A percentile compares a stretch with the other conserved stretches of the same genome.
These are phyloP conservation scores for Leishmania aethiopica DNA, from an alignment of 208 protist species.

Conservation along the genomic window DNA sequence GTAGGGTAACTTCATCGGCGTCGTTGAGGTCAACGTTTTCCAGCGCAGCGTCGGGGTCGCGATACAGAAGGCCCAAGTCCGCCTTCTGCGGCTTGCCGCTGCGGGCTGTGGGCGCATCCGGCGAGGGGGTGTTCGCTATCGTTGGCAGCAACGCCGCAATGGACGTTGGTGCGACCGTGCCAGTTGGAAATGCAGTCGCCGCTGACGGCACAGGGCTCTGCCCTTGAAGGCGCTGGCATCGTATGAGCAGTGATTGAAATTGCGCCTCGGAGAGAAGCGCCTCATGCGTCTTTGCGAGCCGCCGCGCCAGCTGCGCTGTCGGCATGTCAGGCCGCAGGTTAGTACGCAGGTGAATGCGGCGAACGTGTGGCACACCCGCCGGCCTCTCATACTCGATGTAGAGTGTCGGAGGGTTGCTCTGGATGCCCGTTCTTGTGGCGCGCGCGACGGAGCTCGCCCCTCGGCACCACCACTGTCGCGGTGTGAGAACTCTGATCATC, in stretches of 20 bases:
- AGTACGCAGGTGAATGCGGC: conserved; percentile 44
- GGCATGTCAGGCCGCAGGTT: conserved; percentile 37
- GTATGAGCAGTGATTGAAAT: conserved; percentile 61
- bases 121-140: neutral
- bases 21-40: conserved; percentile 90
- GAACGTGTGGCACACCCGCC: conserved; percentile 20
- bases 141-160: neutral
- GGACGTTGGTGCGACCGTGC: neutral
- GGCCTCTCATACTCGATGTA: conserved; percentile 61
- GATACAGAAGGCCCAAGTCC: conserved; percentile 88
- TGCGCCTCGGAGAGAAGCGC: conserved; percentile 56
- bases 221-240: conserved; percentile 59
- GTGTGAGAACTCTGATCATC: conserved; percentile 51
- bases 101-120: neutral
- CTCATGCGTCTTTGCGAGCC: conserved; percentile 62
- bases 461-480: conserved; percentile 66
- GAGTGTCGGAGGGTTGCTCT: conserved; percentile 41
- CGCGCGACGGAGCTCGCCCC: neutral
- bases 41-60: conserved; percentile 83
- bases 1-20: conserved; percentile 85
- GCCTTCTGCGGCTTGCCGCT: conserved; percentile 64
- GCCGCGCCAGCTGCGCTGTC: conserved; percentile 50
- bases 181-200: neutral
- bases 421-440: conserved; percentile 43
- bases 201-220: neutral